Conservation (phyloP, 192 early-diverging fungal genomes). For the Backusella parvicylindrica region DNA sequence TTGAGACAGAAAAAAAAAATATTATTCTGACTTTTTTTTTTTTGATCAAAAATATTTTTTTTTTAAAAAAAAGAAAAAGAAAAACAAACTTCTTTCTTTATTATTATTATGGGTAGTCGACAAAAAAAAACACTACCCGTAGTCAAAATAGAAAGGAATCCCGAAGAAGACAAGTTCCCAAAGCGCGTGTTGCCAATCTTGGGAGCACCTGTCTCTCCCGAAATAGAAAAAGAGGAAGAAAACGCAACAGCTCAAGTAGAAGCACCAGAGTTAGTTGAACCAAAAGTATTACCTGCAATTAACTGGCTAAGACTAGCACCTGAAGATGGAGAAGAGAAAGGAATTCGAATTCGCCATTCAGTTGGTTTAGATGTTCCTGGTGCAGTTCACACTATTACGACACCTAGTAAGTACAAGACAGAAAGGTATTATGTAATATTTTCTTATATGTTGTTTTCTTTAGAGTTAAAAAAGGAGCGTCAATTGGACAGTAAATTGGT, state of each 20-base stretch:
- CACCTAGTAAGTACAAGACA: constrained; percentile 33
- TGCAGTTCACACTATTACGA: constrained; percentile 40
- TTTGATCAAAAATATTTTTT: not conserved
- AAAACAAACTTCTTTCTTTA: not conserved
- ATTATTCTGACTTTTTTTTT: not conserved
- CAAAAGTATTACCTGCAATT: not conserved
- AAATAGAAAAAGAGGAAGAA: not conserved
- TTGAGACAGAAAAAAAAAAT: not conserved
- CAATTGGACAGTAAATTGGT: constrained; percentile 88
- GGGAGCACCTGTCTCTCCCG: constrained; percentile 2
- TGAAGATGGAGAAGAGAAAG: not conserved
- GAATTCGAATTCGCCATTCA: constrained; percentile 13
- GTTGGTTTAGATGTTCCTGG: constrained; percentile 49
- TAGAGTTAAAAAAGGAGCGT: constrained; percentile 46
- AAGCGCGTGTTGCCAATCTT: constrained; percentile 4
- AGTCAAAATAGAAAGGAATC: constrained; percentile 5
- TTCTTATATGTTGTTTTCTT: not conserved
- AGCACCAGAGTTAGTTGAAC: not conserved
- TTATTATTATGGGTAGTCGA: not conserved
- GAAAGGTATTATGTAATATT: not conserved
- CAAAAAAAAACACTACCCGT: constrained; percentile 1
- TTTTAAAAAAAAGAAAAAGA: not conserved
- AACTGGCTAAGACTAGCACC: not conserved
- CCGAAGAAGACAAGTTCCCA: constrained; percentile 1
- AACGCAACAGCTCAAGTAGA: not conserved